Conservation (phyloP, 495 filamentous ascomycete genomes). For the Penicillium pulvis region DNA sequence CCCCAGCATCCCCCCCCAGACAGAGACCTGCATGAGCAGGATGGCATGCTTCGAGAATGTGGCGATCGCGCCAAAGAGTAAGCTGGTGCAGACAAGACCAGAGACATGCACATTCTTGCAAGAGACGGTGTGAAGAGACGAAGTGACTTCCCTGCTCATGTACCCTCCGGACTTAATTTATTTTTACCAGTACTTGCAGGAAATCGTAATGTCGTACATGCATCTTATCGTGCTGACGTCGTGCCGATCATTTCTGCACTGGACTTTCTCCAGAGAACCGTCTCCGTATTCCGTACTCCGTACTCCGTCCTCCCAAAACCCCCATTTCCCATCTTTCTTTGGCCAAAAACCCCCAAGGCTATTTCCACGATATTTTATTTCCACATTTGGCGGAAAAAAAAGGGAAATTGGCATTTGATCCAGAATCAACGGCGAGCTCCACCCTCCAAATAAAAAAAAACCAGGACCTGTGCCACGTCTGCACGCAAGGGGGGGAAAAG, state of each 20-base stretch:
- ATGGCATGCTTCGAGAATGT: constrained; percentile 32
- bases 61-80: constrained; percentile 11
- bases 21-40: neutral
- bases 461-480: constrained; percentile 25
- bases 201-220: neutral
- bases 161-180: neutral
- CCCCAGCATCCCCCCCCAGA: constrained; percentile 5
- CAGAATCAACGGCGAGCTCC: constrained; percentile 11
- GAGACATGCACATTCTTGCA: constrained; percentile 5
- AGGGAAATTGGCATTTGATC: neutral
- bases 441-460: neutral
- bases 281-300: too few species aligned
- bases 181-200: constrained; percentile 2
- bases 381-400: neutral
- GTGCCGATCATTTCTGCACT: constrained; percentile 9
- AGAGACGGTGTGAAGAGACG: neutral
- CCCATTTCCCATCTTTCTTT: too few species aligned
- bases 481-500: constrained; percentile 26
- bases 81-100: neutral
- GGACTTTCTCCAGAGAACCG: neutral
- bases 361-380: constrained; percentile 3
- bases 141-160: neutral
- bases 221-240: constrained; percentile 12
- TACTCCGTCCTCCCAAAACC: too few species aligned
- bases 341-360: neutral